These are phyloP conservation scores for Pilatotrama ljubarskyi DNA, from an alignment of 768 basidiomycete genomes.

Conservation along the genomic window DNA sequence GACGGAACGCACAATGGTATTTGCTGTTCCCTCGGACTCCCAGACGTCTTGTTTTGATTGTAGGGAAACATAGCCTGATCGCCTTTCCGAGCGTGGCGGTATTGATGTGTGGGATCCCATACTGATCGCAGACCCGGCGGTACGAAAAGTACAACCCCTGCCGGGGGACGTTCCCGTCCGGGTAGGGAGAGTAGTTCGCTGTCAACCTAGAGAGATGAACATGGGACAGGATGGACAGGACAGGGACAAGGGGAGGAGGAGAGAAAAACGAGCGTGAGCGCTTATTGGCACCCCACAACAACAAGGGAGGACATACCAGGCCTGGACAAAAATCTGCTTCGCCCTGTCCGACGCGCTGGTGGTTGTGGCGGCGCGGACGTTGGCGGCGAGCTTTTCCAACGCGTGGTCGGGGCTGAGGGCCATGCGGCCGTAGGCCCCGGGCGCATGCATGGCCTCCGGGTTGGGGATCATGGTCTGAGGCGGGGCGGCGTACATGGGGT, in stretches of 20 bases:
- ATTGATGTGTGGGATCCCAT: conserved; percentile 93
- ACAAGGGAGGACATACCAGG: conserved; percentile 59
- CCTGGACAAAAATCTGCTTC: conserved; percentile 91
- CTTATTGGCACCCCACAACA: conserved; percentile 12
- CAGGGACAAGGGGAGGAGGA: conserved; percentile 17
- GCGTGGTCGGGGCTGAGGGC: conserved; percentile 73
- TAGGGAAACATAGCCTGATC: conserved; percentile 89
- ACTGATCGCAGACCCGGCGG: conserved; percentile 86
- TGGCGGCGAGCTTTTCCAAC: conserved; percentile 83
- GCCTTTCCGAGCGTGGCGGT: conserved; percentile 95
- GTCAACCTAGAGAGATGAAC: conserved; percentile 57
- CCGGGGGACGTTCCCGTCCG: conserved; percentile 90
- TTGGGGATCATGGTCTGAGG: conserved; percentile 35
- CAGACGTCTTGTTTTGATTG: conserved; percentile 91
- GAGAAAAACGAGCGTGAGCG: conserved; percentile 15
- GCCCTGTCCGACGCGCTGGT: conserved; percentile 90
- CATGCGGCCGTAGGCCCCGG: conserved; percentile 79
- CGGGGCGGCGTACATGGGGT: conserved; percentile 57
- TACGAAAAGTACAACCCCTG: conserved; percentile 95
- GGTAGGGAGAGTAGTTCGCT: conserved; percentile 88
- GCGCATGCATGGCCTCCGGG: conserved; percentile 53
- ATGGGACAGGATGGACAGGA: conserved; percentile 11
- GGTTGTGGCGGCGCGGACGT: conserved; percentile 85
- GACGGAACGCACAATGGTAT: conserved; percentile 76
- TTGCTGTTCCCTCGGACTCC: conserved; percentile 95